Evolutionary conservation across 352 stramenopile species (phyloP).

Genomic region (Thalassiosira hispida): DNA sequence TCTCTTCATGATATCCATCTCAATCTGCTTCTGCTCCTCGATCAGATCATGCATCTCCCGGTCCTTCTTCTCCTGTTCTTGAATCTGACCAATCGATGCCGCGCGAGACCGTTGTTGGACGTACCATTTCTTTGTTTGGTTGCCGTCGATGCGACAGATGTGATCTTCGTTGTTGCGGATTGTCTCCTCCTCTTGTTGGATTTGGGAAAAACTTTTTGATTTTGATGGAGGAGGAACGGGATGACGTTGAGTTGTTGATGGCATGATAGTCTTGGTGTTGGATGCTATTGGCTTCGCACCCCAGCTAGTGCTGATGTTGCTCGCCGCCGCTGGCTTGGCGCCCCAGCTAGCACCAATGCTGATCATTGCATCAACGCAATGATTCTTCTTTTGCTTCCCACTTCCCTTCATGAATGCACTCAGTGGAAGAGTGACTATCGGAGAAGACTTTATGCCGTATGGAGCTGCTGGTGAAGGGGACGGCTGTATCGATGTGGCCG

Average conservation of each 20-base stretch:
- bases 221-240: background rate
- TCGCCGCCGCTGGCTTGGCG: background rate
- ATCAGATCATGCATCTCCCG: constrained; percentile 65
- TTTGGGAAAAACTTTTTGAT: constrained; percentile 65
- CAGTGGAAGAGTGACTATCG: constrained; percentile 25
- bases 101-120: constrained; percentile 75
- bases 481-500: background rate
- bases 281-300: constrained; percentile 22
- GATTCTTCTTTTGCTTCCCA: background rate
- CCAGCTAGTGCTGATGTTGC: constrained; percentile 19
- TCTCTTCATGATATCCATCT: constrained; percentile 63
- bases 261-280: background rate
- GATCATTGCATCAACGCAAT: constrained; percentile 11
- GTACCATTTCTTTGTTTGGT: constrained; percentile 79
- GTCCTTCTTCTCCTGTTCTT: constrained; percentile 63
- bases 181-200: constrained; percentile 77
- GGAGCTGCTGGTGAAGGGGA: background rate
- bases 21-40: constrained; percentile 78
- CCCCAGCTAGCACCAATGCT: constrained; percentile 15
- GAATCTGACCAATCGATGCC: constrained; percentile 78
- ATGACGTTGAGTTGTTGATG: background rate
- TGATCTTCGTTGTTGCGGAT: constrained; percentile 67
- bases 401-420: constrained; percentile 49
- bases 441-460: constrained; percentile 10
- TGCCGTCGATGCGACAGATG: constrained; percentile 54